Conservation (phyloP, 2,329 filamentous ascomycete species). For the Aureobasidium sp. region DNA sequence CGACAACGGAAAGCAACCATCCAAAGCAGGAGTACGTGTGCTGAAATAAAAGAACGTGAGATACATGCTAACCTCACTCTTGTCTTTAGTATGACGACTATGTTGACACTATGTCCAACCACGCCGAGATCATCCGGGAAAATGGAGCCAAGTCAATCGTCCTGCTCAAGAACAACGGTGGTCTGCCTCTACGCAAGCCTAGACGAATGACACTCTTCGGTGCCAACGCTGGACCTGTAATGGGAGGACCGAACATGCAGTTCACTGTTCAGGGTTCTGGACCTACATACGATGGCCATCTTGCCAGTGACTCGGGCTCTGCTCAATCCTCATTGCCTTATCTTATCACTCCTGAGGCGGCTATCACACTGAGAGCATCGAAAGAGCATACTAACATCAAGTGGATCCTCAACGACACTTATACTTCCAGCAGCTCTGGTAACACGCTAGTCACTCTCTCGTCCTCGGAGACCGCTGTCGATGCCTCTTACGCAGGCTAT, state of each 20-base stretch:
- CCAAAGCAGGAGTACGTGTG: not conserved
- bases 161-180: conserved; percentile 37
- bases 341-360: conserved; percentile 22
- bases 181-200: conserved; percentile 34
- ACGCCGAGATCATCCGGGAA: conserved; percentile 62
- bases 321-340: conserved; percentile 32
- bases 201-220: conserved; percentile 42
- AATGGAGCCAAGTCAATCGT: conserved; percentile 41
- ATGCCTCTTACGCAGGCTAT: conserved; percentile 13
- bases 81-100: conserved; percentile 35
- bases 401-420: conserved; percentile 20
- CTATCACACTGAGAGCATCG: conserved; percentile 20
- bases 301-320: conserved; percentile 39
- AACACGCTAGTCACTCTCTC: conserved; percentile 48
- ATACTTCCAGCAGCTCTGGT: conserved; percentile 29
- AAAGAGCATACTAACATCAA: conserved; percentile 19
- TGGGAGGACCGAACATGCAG: conserved; percentile 37
- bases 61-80: not conserved
- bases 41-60: no score
- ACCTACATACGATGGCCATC: conserved; percentile 32
- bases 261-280: conserved; percentile 34
- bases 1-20: conserved; percentile 36
- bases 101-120: conserved; percentile 62
- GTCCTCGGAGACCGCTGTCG: conserved; percentile 37
- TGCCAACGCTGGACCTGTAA: conserved; percentile 38